Evolutionary conservation across 371 early-diverging fungal genomes (phyloP), one percentile per base, ranked within the genome.

Genomic region (Apophysomyces ossiformis): DNA sequence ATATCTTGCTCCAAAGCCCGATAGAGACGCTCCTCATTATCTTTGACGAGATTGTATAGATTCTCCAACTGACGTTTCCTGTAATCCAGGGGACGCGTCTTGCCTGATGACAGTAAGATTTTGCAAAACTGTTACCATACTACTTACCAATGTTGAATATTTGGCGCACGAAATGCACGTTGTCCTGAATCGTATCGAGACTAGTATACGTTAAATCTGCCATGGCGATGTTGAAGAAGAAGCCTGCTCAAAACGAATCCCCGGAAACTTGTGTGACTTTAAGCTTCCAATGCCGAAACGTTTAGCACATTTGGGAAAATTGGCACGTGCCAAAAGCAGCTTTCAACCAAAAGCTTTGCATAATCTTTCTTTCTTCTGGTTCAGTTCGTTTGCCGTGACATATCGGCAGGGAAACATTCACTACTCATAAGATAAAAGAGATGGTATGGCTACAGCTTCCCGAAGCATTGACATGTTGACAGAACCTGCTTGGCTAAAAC

Each of bases 51-150:
- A 11, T 77, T 66, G 70, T 88, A 87, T 4, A 95, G 68, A 32
- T 78, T 83, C 39, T 86, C 82, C 37, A 96, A 81, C 69, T 94
- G 94, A 37, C 77, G 69, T 59, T 87, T 89, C 65, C 96, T 88
- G 76, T 77, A 89, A 15, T 64, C 70, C 57, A 88, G 58, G 21
- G 85, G 73, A 4, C 77, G 73, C 38, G 91, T 81, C 58, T 73
- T 72, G 46, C 80, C 80, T 79, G 54, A 35, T 35, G 16, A 35
- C 46, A 41, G 9, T 4, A 16, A 44, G 63, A 46, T 56, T 26
- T 26, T 3, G 0, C 32, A 41, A 38, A n/a, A 37, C 39, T 7
- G 37, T 16, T 18, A 35, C 15, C 26, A 47, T 26, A 15, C 8
- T 50, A 0, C 69, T 61, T 69, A 71, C 83, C 83, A 50, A 75